Conservation (phyloP, 352 stramenopile species). For the Phytophthora sp. region DNA sequence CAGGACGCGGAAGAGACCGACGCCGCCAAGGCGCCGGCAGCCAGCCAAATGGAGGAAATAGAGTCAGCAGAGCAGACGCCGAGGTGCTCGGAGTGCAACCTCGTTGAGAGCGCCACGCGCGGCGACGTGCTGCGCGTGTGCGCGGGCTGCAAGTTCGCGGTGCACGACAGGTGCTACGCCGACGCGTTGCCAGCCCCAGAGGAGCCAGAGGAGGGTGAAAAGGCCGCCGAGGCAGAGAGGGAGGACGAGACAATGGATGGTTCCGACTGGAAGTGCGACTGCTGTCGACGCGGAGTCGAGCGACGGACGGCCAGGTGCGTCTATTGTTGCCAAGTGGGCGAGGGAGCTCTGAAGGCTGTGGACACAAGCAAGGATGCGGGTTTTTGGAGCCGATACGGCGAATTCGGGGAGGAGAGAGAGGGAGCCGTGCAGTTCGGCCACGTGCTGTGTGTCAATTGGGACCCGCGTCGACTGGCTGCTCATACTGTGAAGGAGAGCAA, state of each 20-base stretch:
- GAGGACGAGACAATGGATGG: neutral
- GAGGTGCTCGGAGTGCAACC: slow-evolving; percentile 29
- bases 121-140: slow-evolving; percentile 37
- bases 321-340: slow-evolving; percentile 45
- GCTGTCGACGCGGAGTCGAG: slow-evolving; percentile 34
- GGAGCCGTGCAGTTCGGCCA: slow-evolving; percentile 41
- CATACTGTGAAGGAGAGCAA: slow-evolving; percentile 31
- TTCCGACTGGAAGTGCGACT: slow-evolving; percentile 49
- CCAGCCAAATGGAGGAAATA: neutral
- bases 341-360: slow-evolving; percentile 35
- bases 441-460: slow-evolving; percentile 56
- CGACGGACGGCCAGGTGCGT: slow-evolving; percentile 29
- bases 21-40: neutral
- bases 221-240: neutral
- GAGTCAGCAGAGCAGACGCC: neutral
- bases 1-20: neutral
- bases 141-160: slow-evolving; percentile 28
- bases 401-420: slow-evolving; percentile 1
- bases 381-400: slow-evolving; percentile 24
- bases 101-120: neutral
- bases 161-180: slow-evolving; percentile 48
- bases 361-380: slow-evolving; percentile 18
- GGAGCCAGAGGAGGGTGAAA: neutral
- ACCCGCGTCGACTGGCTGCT: slow-evolving; percentile 39
- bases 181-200: neutral